Base-by-base conservation (phyloP, 441 rosid genomes). In the Arabidopsis hybrid region DNA sequence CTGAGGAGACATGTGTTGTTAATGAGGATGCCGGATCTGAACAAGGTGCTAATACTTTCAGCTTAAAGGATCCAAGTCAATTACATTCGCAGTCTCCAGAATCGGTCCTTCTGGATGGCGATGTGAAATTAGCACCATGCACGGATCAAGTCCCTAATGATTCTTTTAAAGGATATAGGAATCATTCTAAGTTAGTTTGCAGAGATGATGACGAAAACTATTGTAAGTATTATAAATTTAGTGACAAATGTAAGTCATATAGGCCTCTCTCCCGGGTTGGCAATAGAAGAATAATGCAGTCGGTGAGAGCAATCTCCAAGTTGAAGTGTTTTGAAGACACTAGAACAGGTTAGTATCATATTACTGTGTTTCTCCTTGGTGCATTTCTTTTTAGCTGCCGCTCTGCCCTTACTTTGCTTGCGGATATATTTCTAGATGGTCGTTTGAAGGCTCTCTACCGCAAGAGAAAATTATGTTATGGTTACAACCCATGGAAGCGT, bases 181-280 rank as follows among this genome's bases (percentile, higher is more conserved):
- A 75, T 70, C 81, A 72, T 72, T 34, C 55, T 82, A 79, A 70
- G 68, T 12, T 79, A 90, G 91, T 80, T 84, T 65, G 65, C 78
- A 89, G 90, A 88, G 89, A 89, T 86, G 82, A 81, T 80, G 91
- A 86, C 7, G 86, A 84, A 81, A 86, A 83, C 43, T 78, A 74
- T 71, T 67, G 67, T 79, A 81, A 85, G 73, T 85, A 35, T 14
- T 80, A 77, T 66, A 87, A 79, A 68, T 71, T 64, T 85, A 82
- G 80, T 79, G 77, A 67, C 76, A 86, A 79, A 78, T 75, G 78
- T 58, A 89, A 76, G 81, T 46, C 81, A 34, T 79, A 73, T 80
- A 89, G 85, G 85, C 80, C 83, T 80, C 78, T 83, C 26, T 29
- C 53, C 3, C 14, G 26, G 55, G 55, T 45, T 31, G 53, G 67